These are phyloP conservation scores for Monilinia fructicola DNA, from an alignment of 2,329 filamentous ascomycete genomes.

Conservation along the genomic window DNA sequence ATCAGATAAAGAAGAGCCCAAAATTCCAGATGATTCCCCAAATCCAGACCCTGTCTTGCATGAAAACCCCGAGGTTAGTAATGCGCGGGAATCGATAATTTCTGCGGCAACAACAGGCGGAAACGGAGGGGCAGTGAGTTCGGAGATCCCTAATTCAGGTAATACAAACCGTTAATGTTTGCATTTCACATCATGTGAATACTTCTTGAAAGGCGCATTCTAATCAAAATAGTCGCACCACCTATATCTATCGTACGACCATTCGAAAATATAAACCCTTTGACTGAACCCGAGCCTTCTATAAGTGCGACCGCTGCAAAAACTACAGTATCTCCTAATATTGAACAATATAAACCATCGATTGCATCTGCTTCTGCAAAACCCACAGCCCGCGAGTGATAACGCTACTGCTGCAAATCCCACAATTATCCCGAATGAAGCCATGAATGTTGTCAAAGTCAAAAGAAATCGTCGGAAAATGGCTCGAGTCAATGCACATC, in stretches of 20 bases:
- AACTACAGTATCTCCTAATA: constrained; percentile 18
- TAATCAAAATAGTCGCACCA: constrained; percentile 24
- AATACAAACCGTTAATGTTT: constrained; percentile 3
- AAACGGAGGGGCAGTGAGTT: not conserved
- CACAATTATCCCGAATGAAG: constrained; percentile 23
- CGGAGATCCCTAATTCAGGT: constrained; percentile 17
- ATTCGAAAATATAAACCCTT: constrained; percentile 2
- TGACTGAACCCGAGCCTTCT: constrained; percentile 19
- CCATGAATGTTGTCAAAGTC: constrained; percentile 32
- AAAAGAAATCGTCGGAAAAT: constrained; percentile 28
- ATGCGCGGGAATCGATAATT: constrained; percentile 8
- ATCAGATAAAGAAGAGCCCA: constrained; percentile 15
- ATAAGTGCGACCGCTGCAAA: constrained; percentile 17
- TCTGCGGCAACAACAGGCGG: constrained; percentile 5
- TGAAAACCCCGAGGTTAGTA: constrained; percentile 1
- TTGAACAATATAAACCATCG: constrained; percentile 18
- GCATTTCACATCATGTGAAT: constrained; percentile 17
- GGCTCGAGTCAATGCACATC: constrained; percentile 36
- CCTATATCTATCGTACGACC: constrained; percentile 20
- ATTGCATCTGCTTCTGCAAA: constrained; percentile 20
- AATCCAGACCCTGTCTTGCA: not conserved
- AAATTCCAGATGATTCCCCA: not conserved
- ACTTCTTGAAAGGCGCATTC: not conserved
- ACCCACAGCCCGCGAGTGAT: constrained; percentile 24
- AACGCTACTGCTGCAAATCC: constrained; percentile 22